Evolutionary conservation across 1,139 yeast species (phyloP), one percentile per base, ranked within the genome.

Genomic region (Suhomyces taliae): DNA sequence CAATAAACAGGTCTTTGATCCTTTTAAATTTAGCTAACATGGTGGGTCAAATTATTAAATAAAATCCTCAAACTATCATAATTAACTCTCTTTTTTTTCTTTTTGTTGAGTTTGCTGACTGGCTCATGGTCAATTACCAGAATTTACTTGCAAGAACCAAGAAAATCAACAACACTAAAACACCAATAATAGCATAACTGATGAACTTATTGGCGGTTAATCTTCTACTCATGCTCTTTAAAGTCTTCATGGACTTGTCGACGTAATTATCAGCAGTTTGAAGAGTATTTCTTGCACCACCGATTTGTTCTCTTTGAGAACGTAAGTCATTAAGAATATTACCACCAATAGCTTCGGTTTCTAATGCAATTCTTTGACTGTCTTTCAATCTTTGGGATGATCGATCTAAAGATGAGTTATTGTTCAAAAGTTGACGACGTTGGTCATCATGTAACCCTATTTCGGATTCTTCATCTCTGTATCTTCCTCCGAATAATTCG

Each of bases 201-300:
- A 95, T 89, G 57, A 91, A 78, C 66, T 90, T 87, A 68, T 95
- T 95, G 5, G 98, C 95, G n/a, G 95, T 91, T 76, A 93, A 78
- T 60, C 99, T 74, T 66, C 98, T 79, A 31, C 97, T 87, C 99
- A 95, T 95, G 24, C 90, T 79, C 59, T 90, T 85, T 60, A 95
- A 73, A 0, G 99, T 95, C 50, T 87, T 81, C 50, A 95, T 81
- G 46, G 95, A 85, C 62, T 87, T 85, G 66, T 93, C 99, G 45
- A 95, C 96, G 60, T 91, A 90, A 1, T 87, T 83, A 62, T 95
- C 98, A 0, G 99, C 98, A 53, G 90, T 95, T 67, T 81, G 79
- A 44, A 95, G 74, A 0, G 96, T 89, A 57, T 83, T 84, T 63
- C 98, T 80, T 12, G 97, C 82, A 55, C 91, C 90, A 42, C 81